phyloP scores from a whole-genome alignment of 2,329 filamentous ascomycete genomes.

The Periconia sp. region DNA sequence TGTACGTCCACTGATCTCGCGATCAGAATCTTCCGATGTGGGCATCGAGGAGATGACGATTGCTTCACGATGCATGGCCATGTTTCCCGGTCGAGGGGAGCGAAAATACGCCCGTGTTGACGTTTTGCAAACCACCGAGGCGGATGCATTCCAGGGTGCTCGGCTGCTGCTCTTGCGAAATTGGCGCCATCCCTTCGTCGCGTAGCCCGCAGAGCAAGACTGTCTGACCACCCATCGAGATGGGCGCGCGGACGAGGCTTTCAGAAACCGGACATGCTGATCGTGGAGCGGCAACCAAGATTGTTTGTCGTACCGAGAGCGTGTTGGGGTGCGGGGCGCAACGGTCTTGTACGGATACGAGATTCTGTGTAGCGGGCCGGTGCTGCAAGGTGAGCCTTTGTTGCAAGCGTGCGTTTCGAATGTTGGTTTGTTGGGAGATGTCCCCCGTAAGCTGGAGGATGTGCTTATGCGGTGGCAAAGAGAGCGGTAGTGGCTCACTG shows the following conservation, averaged over 20 bases:
- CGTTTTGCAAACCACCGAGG: slow-evolving; percentile 2
- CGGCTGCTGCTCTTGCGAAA: slow-evolving; percentile 17
- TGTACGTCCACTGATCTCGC: slow-evolving; percentile 6
- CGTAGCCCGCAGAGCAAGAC: slow-evolving; percentile 12
- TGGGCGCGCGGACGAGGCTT: slow-evolving; percentile 1
- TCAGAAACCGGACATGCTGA: slow-evolving; percentile 7
- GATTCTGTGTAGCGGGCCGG: slow-evolving; percentile 14
- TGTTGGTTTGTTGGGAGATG: slow-evolving; percentile 14
- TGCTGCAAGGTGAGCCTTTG: slow-evolving; percentile 31
- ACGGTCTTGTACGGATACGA: slow-evolving; percentile 21
- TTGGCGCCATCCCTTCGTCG: slow-evolving; percentile 17
- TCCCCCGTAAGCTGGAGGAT: too few species aligned
- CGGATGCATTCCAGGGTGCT: slow-evolving; percentile 29
- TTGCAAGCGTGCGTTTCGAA: slow-evolving; percentile 19
- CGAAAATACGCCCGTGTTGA: slow-evolving; percentile 11
- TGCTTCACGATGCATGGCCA: slow-evolving; percentile 1
- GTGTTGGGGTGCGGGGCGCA: slow-evolving; percentile 27
- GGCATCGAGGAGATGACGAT: too few species aligned
- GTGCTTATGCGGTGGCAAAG: too few species aligned
- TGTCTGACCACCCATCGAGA: slow-evolving; percentile 10
- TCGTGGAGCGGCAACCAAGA: slow-evolving; percentile 9
- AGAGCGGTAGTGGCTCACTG: too few species aligned
- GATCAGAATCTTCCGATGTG: background rate
- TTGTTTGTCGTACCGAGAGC: slow-evolving; percentile 25
- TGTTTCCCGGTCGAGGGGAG: background rate